Percentiles rank a stretch among this genome's conserved stretches.
phyloP scores from a whole-genome alignment of 2,329 filamentous ascomycete species.

The Neonectria coccinea region DNA sequence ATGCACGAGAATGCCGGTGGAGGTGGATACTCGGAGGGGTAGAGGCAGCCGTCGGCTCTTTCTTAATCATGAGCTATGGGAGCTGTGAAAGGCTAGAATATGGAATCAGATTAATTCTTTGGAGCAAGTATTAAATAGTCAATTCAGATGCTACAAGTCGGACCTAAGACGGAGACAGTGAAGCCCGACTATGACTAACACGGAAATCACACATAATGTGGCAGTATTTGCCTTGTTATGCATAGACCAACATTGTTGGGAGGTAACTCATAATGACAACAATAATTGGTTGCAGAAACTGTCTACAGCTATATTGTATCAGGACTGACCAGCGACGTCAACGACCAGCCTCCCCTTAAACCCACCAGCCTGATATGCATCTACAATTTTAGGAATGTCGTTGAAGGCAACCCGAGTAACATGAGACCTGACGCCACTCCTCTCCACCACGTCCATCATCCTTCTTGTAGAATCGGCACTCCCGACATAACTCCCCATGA shows the following conservation, averaged over 20 bases:
- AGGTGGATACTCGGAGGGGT: not conserved
- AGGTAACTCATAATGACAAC: no score
- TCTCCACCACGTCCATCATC: slow-evolving; percentile 49
- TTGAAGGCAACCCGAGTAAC: slow-evolving; percentile 45
- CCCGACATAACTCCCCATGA: slow-evolving; percentile 50
- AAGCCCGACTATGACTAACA: not conserved
- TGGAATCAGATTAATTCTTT: not conserved
- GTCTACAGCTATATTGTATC: no score
- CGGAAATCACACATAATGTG: no score
- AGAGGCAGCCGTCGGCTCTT: not conserved
- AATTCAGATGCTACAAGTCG: not conserved
- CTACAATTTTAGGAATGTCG: slow-evolving; percentile 43
- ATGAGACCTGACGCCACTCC: slow-evolving; percentile 42
- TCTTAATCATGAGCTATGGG: not conserved
- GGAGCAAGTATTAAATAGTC: not conserved
- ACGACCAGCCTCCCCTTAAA: slow-evolving; percentile 50
- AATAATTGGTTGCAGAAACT: not conserved
- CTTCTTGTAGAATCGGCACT: slow-evolving; percentile 43
- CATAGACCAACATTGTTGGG: no score
- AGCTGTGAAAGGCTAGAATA: not conserved
- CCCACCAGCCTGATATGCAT: slow-evolving; percentile 42
- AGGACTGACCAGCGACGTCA: slow-evolving; percentile 25
- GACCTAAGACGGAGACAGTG: not conserved
- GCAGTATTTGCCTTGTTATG: not conserved
- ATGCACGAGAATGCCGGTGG: not conserved